Percentiles rank a stretch among this genome's conserved stretches.
These are phyloP conservation scores for Teunomyces kruisii DNA, from an alignment of 805 yeast genomes.

Conservation along the genomic window DNA sequence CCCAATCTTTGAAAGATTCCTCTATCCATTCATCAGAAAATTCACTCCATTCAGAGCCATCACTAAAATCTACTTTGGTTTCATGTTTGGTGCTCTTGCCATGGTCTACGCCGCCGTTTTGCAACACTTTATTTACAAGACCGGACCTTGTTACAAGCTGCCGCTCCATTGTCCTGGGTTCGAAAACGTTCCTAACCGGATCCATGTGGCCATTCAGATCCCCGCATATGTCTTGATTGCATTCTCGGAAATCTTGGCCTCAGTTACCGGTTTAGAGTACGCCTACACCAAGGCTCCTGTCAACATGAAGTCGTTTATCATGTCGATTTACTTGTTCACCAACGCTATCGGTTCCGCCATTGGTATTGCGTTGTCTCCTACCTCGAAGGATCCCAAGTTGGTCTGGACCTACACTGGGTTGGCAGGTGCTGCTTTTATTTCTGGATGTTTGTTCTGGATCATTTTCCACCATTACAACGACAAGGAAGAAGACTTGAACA, in stretches of 20 bases:
- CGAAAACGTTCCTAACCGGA: slow-evolving; percentile 46
- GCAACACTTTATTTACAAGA: slow-evolving; percentile 64
- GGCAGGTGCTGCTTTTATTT: slow-evolving; percentile 55
- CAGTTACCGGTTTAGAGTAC: slow-evolving; percentile 78
- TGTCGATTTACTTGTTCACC: slow-evolving; percentile 65
- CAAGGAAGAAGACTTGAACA: slow-evolving; percentile 58
- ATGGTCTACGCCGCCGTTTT: slow-evolving; percentile 77
- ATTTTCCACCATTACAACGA: slow-evolving; percentile 54
- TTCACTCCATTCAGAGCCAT: slow-evolving; percentile 64
- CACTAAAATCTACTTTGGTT: slow-evolving; percentile 70
- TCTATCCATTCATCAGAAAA: slow-evolving; percentile 48
- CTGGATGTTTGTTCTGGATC: slow-evolving; percentile 64
- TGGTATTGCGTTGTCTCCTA: slow-evolving; percentile 70
- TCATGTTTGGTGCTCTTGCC: slow-evolving; percentile 60
- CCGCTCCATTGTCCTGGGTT: slow-evolving; percentile 53
- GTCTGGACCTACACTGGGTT: slow-evolving; percentile 69
- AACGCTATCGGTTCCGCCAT: slow-evolving; percentile 77
- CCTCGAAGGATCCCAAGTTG: slow-evolving; percentile 66
- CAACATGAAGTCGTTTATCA: slow-evolving; percentile 62
- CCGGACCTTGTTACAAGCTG: slow-evolving; percentile 71
- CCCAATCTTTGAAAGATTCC: slow-evolving; percentile 63
- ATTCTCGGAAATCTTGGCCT: slow-evolving; percentile 74
- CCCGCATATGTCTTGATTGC: slow-evolving; percentile 75
- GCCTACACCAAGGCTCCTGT: slow-evolving; percentile 83
- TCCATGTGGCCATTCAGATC: slow-evolving; percentile 70